Evolutionary conservation across 208 protist species (phyloP), one percentile per base, ranked within the genome.

Genomic region (Wallacemonas sp.): DNA sequence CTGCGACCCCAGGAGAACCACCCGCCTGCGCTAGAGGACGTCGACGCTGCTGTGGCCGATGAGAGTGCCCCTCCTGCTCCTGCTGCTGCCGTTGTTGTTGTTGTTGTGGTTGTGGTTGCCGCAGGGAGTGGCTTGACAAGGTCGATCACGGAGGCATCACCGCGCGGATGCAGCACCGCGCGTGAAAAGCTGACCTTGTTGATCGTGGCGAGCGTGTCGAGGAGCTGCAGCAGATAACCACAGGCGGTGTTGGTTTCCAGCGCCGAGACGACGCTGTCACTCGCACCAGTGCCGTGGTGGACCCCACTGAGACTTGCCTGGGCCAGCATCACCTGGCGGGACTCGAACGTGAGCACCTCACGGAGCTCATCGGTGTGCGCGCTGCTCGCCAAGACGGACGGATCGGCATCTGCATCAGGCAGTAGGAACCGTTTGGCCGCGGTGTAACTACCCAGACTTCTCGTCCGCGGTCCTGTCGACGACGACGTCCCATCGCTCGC

Each of bases 221-320:
- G 61, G 10, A 93, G 70, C 26, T 79, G 62, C 33, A 82, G 50
- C 2, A 92, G 41, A 39, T 81, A 83, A 5, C 84, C 86, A 62
- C 89, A 91, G 4, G 89, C 89, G 16, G 77, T 72, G 57, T 95
- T 95, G 29, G 91, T 74, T 52, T 95, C 89, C 2, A 44, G 48
- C 23, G 72, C 33, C 32, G 81, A 79, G 8, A 91, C 81, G n/a
- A 41, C 36, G 28, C 55, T 10, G 55, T 44, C 4, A 20, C 55
- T 45, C 16, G 14, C 31, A 39, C 12, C 52, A 59, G 10, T 23
- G 18, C 31, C 22, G 33, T 7, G 14, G 11, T 18, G 18, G 23
- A 7, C 38, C 0, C 57, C 36, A 22, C 42, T 64, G 39, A 50
- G 57, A 11, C 39, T 49, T 8, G 22, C 18, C 25, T 46, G 36